These are phyloP conservation scores for Phytophthora sojae DNA, from an alignment of 352 stramenopile genomes.

Conservation along the genomic window DNA sequence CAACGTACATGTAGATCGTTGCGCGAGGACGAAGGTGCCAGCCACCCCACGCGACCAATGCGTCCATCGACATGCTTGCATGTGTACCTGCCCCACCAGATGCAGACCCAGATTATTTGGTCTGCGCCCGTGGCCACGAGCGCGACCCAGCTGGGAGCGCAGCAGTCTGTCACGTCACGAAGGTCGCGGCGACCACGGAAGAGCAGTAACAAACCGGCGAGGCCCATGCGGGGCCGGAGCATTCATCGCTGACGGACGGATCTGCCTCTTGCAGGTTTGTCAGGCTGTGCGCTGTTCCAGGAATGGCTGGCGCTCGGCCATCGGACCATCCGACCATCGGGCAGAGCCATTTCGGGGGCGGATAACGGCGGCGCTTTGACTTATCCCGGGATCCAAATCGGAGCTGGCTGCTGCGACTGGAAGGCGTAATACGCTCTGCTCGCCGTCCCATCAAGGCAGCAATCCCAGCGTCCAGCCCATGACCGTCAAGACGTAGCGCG, in stretches of 20 bases:
- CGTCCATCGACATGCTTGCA: neutral
- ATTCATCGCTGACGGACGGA: conserved; percentile 4
- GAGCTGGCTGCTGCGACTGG: neutral
- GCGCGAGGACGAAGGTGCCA: neutral
- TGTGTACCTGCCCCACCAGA: conserved; percentile 11
- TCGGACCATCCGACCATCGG: neutral
- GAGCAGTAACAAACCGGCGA: conserved; percentile 21
- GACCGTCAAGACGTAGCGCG: conserved; percentile 19
- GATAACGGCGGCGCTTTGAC: conserved; percentile 1
- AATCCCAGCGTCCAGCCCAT: conserved; percentile 25
- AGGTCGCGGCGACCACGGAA: neutral
- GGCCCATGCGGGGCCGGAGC: conserved; percentile 10
- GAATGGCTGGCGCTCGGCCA: conserved; percentile 13
- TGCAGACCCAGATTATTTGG: conserved; percentile 13
- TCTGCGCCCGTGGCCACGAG: conserved; percentile 12
- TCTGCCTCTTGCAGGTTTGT: neutral
- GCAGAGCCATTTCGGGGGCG: conserved; percentile 1
- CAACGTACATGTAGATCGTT: too few relatives aligned
- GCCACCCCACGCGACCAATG: neutral
- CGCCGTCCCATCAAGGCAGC: conserved; percentile 10
- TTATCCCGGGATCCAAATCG: conserved; percentile 16
- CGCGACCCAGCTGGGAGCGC: conserved; percentile 17
- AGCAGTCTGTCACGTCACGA: conserved; percentile 5
- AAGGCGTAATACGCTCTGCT: conserved; percentile 11
- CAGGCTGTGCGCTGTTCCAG: neutral